phyloP scores from a whole-genome alignment of 1,284 basidiomycete genomes.

The Sporisorium exsertum region DNA sequence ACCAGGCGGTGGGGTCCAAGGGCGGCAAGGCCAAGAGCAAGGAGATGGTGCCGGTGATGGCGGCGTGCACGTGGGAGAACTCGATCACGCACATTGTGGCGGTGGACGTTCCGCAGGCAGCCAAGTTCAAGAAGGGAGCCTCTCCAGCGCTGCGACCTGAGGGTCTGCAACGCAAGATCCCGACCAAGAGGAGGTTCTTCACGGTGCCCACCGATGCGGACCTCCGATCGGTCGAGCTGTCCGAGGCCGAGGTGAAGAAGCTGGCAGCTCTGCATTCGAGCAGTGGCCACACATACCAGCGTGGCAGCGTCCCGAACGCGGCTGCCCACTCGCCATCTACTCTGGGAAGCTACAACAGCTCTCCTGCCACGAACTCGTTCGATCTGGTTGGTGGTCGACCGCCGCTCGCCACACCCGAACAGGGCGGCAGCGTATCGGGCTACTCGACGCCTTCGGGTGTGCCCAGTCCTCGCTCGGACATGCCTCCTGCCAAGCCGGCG shows the following conservation, averaged over 20 bases:
- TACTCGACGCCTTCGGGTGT: slow-evolving; percentile 30
- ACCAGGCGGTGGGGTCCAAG: slow-evolving; percentile 6
- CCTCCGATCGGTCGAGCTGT: slow-evolving; percentile 42
- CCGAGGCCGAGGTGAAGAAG: slow-evolving; percentile 30
- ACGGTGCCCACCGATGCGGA: slow-evolving; percentile 49
- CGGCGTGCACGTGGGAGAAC: slow-evolving; percentile 56
- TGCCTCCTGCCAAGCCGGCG: slow-evolving; percentile 17
- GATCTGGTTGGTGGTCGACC: slow-evolving; percentile 7
- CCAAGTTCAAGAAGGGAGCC: slow-evolving; percentile 42
- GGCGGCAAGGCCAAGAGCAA: slow-evolving; percentile 32
- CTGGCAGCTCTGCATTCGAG: slow-evolving; percentile 4
- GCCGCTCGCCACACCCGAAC: slow-evolving; percentile 16
- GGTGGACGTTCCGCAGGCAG: slow-evolving; percentile 44
- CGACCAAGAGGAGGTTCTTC: slow-evolving; percentile 42
- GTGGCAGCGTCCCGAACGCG: neutral
- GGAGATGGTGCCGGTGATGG: slow-evolving; percentile 55
- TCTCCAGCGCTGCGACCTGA: slow-evolving; percentile 27
- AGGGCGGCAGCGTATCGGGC: slow-evolving; percentile 16
- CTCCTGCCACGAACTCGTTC: slow-evolving; percentile 11
- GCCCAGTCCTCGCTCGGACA: slow-evolving; percentile 24
- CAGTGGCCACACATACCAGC: neutral
- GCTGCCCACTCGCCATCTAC: neutral
- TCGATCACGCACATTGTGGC: slow-evolving; percentile 45
- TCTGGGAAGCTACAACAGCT: slow-evolving; percentile 9
- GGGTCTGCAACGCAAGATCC: slow-evolving; percentile 36